phyloP scores from a whole-genome alignment of 1,139 yeast genomes.

The Debaryomyces sp. region DNA sequence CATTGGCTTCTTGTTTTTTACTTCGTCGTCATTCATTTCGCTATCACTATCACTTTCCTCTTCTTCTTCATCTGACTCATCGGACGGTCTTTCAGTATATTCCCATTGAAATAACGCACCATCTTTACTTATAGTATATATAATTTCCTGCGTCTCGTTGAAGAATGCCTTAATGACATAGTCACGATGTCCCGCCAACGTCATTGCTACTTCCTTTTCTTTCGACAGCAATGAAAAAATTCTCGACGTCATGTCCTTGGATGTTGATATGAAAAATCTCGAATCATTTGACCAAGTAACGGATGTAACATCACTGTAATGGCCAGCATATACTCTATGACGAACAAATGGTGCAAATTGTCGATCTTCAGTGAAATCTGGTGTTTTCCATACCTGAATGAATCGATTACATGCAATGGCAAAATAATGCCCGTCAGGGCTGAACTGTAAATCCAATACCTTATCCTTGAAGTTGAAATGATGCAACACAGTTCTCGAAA shows the following conservation, averaged over 20 bases:
- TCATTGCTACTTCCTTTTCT: slow-evolving; percentile 81
- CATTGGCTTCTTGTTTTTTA: slow-evolving; percentile 27
- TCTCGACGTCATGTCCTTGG: slow-evolving; percentile 88
- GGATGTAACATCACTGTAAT: slow-evolving; percentile 77
- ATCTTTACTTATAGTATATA: slow-evolving; percentile 90
- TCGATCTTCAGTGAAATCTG: slow-evolving; percentile 68
- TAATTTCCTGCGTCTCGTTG: slow-evolving; percentile 79
- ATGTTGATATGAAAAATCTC: slow-evolving; percentile 80
- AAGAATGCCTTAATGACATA: slow-evolving; percentile 86
- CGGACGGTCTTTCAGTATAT: slow-evolving; percentile 57
- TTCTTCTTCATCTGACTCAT: slow-evolving; percentile 42
- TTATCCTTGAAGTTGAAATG: slow-evolving; percentile 89
- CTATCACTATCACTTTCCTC: slow-evolving; percentile 27
- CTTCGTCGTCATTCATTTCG: slow-evolving; percentile 25
- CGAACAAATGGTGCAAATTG: slow-evolving; percentile 97
- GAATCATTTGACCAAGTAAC: slow-evolving; percentile 91
- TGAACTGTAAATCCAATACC: slow-evolving; percentile 75
- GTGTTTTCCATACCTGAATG: slow-evolving; percentile 94
- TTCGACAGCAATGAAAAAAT: slow-evolving; percentile 76
- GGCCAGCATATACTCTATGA: slow-evolving; percentile 90
- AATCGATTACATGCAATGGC: slow-evolving; percentile 85
- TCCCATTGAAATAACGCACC: slow-evolving; percentile 96
- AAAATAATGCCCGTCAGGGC: slow-evolving; percentile 87
- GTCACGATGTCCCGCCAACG: slow-evolving; percentile 92
- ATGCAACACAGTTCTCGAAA: slow-evolving; percentile 84